phyloP scores from a whole-genome alignment of 805 yeast genomes.

The Candida silvatica region DNA sequence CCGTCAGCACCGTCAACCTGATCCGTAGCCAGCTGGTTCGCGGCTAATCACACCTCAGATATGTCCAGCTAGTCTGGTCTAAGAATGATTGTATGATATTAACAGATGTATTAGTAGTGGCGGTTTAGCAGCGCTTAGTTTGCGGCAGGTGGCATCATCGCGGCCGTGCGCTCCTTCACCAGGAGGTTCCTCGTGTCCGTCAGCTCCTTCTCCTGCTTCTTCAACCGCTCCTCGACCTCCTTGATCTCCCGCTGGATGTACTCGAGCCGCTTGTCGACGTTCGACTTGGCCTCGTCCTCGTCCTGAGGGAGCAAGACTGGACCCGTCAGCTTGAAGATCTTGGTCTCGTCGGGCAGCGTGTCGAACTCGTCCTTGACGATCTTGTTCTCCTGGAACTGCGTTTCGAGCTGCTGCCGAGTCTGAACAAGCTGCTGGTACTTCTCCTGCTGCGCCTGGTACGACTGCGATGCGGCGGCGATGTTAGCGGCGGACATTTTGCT shows the following conservation, averaged over 20 bases:
- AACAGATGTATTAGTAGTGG: too few species aligned
- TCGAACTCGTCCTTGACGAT: constrained; percentile 82
- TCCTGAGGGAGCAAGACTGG: constrained; percentile 91
- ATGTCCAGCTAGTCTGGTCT: neutral
- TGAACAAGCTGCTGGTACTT: constrained; percentile 41
- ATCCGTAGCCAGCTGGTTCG: constrained; percentile 61
- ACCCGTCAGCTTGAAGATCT: constrained; percentile 84
- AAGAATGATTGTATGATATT: neutral
- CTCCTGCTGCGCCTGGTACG: constrained; percentile 19
- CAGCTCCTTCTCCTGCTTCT: constrained; percentile 42
- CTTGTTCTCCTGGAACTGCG: constrained; percentile 89
- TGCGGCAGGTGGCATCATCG: constrained; percentile 1
- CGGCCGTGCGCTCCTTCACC: constrained; percentile 3
- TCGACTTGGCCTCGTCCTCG: constrained; percentile 66
- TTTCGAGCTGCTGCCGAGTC: constrained; percentile 81
- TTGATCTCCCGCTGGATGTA: constrained; percentile 74
- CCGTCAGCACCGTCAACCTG: constrained; percentile 55
- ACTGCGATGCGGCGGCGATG: constrained; percentile 3
- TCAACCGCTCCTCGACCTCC: constrained; percentile 66
- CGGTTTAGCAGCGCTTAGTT: neutral
- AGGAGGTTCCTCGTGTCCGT: constrained; percentile 42
- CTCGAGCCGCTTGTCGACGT: constrained; percentile 84
- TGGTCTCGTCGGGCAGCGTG: constrained; percentile 47
- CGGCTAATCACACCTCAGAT: constrained; percentile 29
- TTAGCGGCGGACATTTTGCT: neutral